phyloP scores from a whole-genome alignment of 1,284 basidiomycete species.

The Cryptococcus sp. region DNA sequence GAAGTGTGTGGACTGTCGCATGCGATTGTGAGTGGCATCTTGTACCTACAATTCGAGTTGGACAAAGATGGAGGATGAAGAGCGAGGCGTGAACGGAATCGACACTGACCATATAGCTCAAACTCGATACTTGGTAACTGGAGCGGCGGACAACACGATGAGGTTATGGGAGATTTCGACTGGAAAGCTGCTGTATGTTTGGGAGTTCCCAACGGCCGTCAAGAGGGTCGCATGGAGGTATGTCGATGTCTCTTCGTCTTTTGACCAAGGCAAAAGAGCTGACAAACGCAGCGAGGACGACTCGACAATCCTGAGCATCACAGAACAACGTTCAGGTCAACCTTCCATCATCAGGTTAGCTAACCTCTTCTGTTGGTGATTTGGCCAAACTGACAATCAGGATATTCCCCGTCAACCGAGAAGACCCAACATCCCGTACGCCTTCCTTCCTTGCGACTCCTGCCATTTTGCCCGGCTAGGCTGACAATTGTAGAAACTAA shows the following conservation, averaged over 20 bases:
- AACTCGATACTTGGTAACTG: slow-evolving; percentile 80
- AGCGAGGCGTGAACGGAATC: not conserved
- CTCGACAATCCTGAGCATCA: slow-evolving; percentile 80
- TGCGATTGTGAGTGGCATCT: slow-evolving; percentile 70
- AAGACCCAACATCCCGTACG: slow-evolving; percentile 71
- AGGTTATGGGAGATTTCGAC: slow-evolving; percentile 85
- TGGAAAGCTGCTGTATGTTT: slow-evolving; percentile 84
- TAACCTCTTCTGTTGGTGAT: not conserved
- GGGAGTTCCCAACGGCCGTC: slow-evolving; percentile 98
- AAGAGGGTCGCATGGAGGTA: slow-evolving; percentile 71
- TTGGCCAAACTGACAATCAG: slow-evolving; percentile 42
- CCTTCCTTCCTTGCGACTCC: slow-evolving; percentile 8
- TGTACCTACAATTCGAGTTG: not conserved
- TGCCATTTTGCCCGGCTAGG: no score
- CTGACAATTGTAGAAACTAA: slow-evolving; percentile 55
- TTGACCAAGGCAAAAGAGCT: not conserved
- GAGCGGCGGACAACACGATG: slow-evolving; percentile 80
- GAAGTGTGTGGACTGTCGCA: slow-evolving; percentile 93
- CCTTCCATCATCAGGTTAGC: slow-evolving; percentile 43
- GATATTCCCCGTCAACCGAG: slow-evolving; percentile 80
- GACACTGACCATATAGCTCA: slow-evolving; percentile 56
- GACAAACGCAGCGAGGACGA: slow-evolving; percentile 65
- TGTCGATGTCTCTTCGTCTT: slow-evolving; percentile 10
- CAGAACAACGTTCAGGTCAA: slow-evolving; percentile 92
- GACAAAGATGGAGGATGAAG: not conserved